These are phyloP conservation scores for Marvania coccoides DNA, from an alignment of 139 green algal species.

Conservation along the genomic window DNA sequence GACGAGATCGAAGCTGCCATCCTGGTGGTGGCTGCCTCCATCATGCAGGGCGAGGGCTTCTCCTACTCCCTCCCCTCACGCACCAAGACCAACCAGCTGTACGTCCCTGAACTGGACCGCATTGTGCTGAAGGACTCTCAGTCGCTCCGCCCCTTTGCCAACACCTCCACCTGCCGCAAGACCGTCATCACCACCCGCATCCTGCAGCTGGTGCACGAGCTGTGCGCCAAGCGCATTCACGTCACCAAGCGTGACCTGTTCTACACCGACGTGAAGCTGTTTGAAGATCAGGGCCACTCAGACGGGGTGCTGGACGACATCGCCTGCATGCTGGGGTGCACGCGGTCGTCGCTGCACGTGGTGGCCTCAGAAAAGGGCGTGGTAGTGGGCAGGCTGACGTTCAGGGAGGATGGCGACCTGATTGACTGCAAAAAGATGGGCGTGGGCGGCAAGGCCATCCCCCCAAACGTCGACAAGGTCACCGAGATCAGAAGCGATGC, in stretches of 20 bases:
- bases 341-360: slow-evolving; percentile 80
- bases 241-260: slow-evolving; percentile 68
- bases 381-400: slow-evolving; percentile 84
- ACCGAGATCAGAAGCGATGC: slow-evolving; percentile 71
- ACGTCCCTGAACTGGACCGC: slow-evolving; percentile 79
- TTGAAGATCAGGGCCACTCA: slow-evolving; percentile 79
- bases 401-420: slow-evolving; percentile 82
- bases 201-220: slow-evolving; percentile 67
- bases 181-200: slow-evolving; percentile 84
- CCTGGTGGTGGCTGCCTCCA: slow-evolving; percentile 47
- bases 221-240: slow-evolving; percentile 49
- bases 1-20: slow-evolving; percentile 73
- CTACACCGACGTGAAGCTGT: slow-evolving; percentile 98
- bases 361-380: slow-evolving; percentile 96
- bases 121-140: slow-evolving; percentile 83
- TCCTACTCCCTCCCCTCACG: slow-evolving; percentile 64
- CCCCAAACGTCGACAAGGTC: slow-evolving; percentile 92
- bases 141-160: slow-evolving; percentile 69
- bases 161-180: slow-evolving; percentile 66
- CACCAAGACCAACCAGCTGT: slow-evolving; percentile 72
- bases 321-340: slow-evolving; percentile 94
- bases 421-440: slow-evolving; percentile 95
- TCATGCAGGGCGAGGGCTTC: slow-evolving; percentile 43
- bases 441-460: slow-evolving; percentile 94
- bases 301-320: slow-evolving; percentile 90